phyloP scores from a whole-genome alignment of 2,329 filamentous ascomycete species.

The Cryoendolithus antarcticus region DNA sequence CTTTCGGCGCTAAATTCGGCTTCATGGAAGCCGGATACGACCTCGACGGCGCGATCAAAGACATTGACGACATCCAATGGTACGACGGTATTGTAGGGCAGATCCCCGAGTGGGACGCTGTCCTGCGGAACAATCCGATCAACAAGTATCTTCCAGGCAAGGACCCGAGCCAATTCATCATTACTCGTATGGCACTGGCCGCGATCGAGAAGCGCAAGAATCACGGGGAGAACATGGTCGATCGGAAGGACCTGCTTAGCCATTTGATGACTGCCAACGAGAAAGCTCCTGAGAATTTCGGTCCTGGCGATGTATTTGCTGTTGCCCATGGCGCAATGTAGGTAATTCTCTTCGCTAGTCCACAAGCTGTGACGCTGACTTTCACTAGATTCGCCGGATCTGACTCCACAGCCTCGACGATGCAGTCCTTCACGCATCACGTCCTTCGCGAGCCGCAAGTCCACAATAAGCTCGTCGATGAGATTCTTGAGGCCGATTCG shows the following conservation, averaged over 20 bases:
- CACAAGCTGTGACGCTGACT: constrained; percentile 53
- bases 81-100: constrained; percentile 62
- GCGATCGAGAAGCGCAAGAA: constrained; percentile 35
- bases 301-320: constrained; percentile 42
- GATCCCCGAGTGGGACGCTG: constrained; percentile 57
- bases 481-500: constrained; percentile 49
- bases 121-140: constrained; percentile 51
- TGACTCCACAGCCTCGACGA: constrained; percentile 67
- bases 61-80: constrained; percentile 49
- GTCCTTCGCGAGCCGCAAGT: constrained; percentile 50
- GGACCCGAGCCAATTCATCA: constrained; percentile 33
- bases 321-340: constrained; percentile 46
- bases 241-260: constrained; percentile 46
- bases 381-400: constrained; percentile 63
- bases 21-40: constrained; percentile 65
- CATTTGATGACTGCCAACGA: constrained; percentile 37
- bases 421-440: constrained; percentile 62
- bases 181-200: constrained; percentile 41
- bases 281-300: constrained; percentile 26
- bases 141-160: constrained; percentile 33
- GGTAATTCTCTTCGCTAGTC: constrained; percentile 52
- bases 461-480: constrained; percentile 44
- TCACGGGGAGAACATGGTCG: constrained; percentile 36
- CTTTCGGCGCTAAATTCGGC: constrained; percentile 61
- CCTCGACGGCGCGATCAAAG: constrained; percentile 50